Base-by-base conservation (phyloP, 106 monocot species). In the Dendrobium catenatum region DNA sequence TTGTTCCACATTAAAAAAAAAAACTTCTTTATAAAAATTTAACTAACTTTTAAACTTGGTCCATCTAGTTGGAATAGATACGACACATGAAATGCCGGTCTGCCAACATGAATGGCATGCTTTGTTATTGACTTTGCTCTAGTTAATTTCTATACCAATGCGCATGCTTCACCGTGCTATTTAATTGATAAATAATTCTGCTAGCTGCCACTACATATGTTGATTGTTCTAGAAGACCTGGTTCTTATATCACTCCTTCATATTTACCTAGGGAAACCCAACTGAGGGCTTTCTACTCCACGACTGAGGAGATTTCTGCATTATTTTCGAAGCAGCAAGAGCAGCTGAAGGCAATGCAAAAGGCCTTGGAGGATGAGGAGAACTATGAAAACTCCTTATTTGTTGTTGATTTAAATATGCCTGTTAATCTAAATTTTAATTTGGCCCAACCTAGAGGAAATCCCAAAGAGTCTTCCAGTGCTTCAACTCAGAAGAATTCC, bases 281-380 rank as follows among this genome's bases (percentile, higher is more conserved):
- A 72, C 79, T 99, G 80, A 90, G 98, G 44, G 84, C 98, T 13
- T 99, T 99, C 83, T 99, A 99, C 72, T 99, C 98, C 10, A 99
- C 98, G 66, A 95, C 98, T 1, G 95, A 95, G 87, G 95, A 93
- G 83, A 99, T 99, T 4, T 89, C 98, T 78, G 56, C 89, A 22
- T 78, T 99, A 42, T 99, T 99, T 81, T 56, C 86, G 42, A 99
- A 93, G 84, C 98, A 99, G 78, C 98, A 99, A 79, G 95, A 95
- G 73, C 98, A 99, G 73, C 87, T 99, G 67, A 99, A 95, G 85
- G 93, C 95, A 54, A 99, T 99, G 98, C 98, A 99, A 75, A 93
- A 86, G 78, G 91, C 98, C 47, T 76, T 99, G 80, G 95, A 93
- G 79, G 98, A 95, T 82, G 98, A 93, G 49, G 98, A 99, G 33